phyloP scores from a whole-genome alignment of 2,329 filamentous ascomycete genomes.

The Colletotrichum tamarilloi region DNA sequence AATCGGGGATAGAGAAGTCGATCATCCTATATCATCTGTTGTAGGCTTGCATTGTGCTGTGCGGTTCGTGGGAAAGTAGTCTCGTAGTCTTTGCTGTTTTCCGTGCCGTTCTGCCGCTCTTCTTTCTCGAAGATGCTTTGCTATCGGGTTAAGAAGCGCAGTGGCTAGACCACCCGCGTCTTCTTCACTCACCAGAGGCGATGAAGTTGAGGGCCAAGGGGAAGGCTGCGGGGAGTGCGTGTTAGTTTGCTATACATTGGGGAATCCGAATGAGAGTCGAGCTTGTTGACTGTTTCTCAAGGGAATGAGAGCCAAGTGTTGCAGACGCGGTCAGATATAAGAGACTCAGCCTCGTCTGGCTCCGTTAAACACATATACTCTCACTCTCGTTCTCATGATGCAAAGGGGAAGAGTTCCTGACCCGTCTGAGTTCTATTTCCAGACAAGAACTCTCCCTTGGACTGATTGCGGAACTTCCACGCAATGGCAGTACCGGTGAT shows the following conservation, averaged over 20 bases:
- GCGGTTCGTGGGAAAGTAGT: slow-evolving; percentile 45
- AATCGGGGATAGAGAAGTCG: neutral
- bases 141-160: slow-evolving; percentile 24
- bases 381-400: neutral
- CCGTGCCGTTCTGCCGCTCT: slow-evolving; percentile 34
- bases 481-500: slow-evolving; percentile 71
- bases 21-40: slow-evolving; percentile 7
- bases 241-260: slow-evolving; percentile 41
- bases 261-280: neutral
- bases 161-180: slow-evolving; percentile 37
- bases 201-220: slow-evolving; percentile 90
- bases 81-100: neutral
- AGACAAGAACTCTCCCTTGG: slow-evolving; percentile 77
- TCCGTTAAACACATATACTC: neutral
- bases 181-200: slow-evolving; percentile 84
- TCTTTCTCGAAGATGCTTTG: slow-evolving; percentile 1
- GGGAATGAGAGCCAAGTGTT: neutral
- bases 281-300: neutral
- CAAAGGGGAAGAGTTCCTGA: slow-evolving; percentile 56
- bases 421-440: slow-evolving; percentile 87
- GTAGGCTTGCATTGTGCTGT: slow-evolving; percentile 13
- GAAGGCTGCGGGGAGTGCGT: slow-evolving; percentile 63
- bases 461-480: slow-evolving; percentile 70
- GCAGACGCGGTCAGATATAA: neutral
- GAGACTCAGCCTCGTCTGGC: neutral